These are phyloP conservation scores for Amorphotheca resinae DNA, from an alignment of 495 filamentous ascomycete genomes.

Conservation along the genomic window DNA sequence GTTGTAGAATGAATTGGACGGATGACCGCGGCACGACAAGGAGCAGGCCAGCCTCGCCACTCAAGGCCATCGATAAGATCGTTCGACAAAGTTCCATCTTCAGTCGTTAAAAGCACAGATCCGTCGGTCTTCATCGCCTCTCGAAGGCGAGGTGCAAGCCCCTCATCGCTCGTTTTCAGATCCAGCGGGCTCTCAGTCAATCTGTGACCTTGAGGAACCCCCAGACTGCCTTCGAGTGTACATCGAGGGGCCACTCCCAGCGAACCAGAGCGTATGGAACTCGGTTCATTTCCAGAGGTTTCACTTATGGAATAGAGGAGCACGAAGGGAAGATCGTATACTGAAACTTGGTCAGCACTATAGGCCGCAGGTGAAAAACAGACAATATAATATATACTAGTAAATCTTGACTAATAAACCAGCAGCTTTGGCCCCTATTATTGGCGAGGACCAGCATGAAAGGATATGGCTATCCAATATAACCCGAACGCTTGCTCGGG, in stretches of 20 bases:
- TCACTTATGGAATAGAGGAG: constrained; percentile 46
- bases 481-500: too few species aligned
- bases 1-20: constrained; percentile 61
- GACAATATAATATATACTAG: too few species aligned
- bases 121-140: constrained; percentile 49
- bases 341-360: constrained; percentile 11
- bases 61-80: constrained; percentile 47
- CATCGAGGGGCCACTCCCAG: constrained; percentile 39
- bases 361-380: background rate
- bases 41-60: constrained; percentile 52
- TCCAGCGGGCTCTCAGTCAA: constrained; percentile 42
- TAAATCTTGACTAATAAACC: too few species aligned
- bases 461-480: too few species aligned
- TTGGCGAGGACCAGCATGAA: too few species aligned
- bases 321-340: constrained; percentile 49
- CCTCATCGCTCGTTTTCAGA: constrained; percentile 45
- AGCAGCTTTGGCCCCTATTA: too few species aligned
- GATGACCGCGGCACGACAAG: constrained; percentile 49
- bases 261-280: constrained; percentile 49
- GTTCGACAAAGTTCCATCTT: constrained; percentile 34
- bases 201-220: constrained; percentile 46
- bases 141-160: constrained; percentile 52
- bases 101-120: constrained; percentile 44
- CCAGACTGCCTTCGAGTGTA: constrained; percentile 47
- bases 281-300: constrained; percentile 39